These are phyloP conservation scores for Podospora didyma DNA, from an alignment of 495 filamentous ascomycete genomes.

Conservation along the genomic window DNA sequence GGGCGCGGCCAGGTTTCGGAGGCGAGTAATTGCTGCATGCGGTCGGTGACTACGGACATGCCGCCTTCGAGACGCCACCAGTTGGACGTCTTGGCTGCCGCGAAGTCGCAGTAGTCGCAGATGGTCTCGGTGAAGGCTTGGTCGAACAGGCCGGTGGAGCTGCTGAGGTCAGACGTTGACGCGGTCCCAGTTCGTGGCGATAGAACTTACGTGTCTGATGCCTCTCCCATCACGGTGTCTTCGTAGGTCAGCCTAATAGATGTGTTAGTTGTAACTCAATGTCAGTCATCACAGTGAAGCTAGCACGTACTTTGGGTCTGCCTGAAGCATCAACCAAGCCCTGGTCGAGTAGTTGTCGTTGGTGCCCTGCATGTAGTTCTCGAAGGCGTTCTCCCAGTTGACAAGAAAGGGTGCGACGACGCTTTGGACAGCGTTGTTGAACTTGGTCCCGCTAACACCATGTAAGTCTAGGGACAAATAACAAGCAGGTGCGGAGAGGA, in stretches of 20 bases:
- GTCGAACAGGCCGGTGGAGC: constrained; percentile 31
- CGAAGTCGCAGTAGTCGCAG: constrained; percentile 32
- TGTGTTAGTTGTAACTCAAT: too few relatives aligned
- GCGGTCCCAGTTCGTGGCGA: not conserved
- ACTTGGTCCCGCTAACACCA: not conserved
- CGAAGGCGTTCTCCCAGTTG: not conserved
- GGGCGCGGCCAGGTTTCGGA: not conserved
- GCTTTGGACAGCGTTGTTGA: not conserved
- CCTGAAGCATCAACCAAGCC: constrained; percentile 7
- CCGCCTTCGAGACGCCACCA: constrained; percentile 8
- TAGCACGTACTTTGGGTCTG: not conserved
- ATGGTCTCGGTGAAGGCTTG: constrained; percentile 33
- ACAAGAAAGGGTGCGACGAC: not conserved
- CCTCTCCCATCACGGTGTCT: constrained; percentile 7
- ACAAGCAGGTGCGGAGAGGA: not conserved
- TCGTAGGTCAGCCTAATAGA: constrained; percentile 1
- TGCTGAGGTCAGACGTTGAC: not conserved
- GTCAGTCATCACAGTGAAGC: too few relatives aligned
- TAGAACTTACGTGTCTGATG: constrained; percentile 5
- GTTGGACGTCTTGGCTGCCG: not conserved
- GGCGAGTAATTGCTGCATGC: not conserved
- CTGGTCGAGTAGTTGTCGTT: constrained; percentile 10
- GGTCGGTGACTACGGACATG: constrained; percentile 1
- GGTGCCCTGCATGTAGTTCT: not conserved
- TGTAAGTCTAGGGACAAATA: too few relatives aligned